These are phyloP conservation scores for Stemphylium beticola DNA, from an alignment of 2,329 filamentous ascomycete genomes.

Conservation along the genomic window DNA sequence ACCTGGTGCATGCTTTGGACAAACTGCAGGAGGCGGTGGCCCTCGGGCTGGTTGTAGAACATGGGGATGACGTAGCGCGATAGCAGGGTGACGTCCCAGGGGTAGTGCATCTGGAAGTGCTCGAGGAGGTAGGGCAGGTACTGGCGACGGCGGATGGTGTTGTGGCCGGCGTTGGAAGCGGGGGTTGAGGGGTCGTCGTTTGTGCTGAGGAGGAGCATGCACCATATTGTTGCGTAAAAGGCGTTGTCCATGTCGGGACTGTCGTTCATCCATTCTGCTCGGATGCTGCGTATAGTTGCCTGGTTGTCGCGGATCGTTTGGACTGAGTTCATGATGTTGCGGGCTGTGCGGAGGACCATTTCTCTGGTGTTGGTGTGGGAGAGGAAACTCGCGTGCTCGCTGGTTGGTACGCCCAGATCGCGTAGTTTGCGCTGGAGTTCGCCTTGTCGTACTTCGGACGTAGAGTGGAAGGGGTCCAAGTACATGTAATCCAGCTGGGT, in stretches of 20 bases:
- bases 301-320: constrained; percentile 54
- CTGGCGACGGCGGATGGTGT: constrained; percentile 55
- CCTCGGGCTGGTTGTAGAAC: constrained; percentile 59
- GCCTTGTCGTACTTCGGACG: constrained; percentile 67
- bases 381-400: constrained; percentile 61
- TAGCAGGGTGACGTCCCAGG: constrained; percentile 75
- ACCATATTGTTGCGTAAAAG: constrained; percentile 77
- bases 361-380: constrained; percentile 68
- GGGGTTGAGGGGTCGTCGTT: constrained; percentile 32
- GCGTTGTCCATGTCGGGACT: constrained; percentile 63
- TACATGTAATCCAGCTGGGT: constrained; percentile 66
- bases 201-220: constrained; percentile 55
- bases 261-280: constrained; percentile 33
- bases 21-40: constrained; percentile 60
- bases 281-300: constrained; percentile 25
- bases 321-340: constrained; percentile 80
- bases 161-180: constrained; percentile 18
- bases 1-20: constrained; percentile 62
- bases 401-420: constrained; percentile 54
- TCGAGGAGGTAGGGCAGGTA: constrained; percentile 69
- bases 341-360: constrained; percentile 75
- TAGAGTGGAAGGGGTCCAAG: constrained; percentile 78
- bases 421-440: constrained; percentile 67
- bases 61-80: constrained; percentile 71
- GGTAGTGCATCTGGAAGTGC: constrained; percentile 68